phyloP scores from a whole-genome alignment of 163 green algal species.

The Trebouxiophyceae sp. region DNA sequence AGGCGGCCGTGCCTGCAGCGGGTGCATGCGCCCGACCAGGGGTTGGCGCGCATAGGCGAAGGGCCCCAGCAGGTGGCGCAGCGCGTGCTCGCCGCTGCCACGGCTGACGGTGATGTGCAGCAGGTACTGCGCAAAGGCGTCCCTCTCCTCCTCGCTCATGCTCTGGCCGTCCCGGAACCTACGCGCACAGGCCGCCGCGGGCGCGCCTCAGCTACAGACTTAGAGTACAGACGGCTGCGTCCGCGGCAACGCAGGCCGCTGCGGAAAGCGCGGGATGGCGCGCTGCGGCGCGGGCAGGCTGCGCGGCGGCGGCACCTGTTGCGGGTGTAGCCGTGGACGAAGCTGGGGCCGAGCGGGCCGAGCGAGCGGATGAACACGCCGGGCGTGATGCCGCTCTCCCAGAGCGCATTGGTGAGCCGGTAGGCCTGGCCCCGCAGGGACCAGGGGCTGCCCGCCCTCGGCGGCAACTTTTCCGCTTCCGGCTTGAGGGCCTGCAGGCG shows the following conservation, averaged over 20 bases:
- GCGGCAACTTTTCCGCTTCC: constrained; percentile 44
- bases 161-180: constrained; percentile 39
- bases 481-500: too few relatives aligned
- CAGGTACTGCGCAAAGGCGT: constrained; percentile 41
- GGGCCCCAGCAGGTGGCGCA: constrained; percentile 63
- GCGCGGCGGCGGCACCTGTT: constrained; percentile 10
- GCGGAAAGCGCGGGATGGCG: too few relatives aligned
- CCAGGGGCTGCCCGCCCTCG: constrained; percentile 30
- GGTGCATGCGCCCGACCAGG: constrained; percentile 38
- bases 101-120: constrained; percentile 38
- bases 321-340: constrained; percentile 51
- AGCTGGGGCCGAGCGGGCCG: constrained; percentile 53
- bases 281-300: too few relatives aligned
- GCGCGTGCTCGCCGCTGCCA: constrained; percentile 54
- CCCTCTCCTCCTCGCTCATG: constrained; percentile 45
- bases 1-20: constrained; percentile 30
- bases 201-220: too few relatives aligned
- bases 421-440: constrained; percentile 30
- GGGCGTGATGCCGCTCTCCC: constrained; percentile 67
- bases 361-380: constrained; percentile 58
- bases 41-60: constrained; percentile 64
- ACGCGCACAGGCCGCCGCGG: too few relatives aligned
- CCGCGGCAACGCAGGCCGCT: too few relatives aligned
- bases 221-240: too few relatives aligned
- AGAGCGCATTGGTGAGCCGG: constrained; percentile 23